Evolutionary conservation across 768 basidiomycete species (phyloP).

Genomic region (Hemileccinum impolitum): DNA sequence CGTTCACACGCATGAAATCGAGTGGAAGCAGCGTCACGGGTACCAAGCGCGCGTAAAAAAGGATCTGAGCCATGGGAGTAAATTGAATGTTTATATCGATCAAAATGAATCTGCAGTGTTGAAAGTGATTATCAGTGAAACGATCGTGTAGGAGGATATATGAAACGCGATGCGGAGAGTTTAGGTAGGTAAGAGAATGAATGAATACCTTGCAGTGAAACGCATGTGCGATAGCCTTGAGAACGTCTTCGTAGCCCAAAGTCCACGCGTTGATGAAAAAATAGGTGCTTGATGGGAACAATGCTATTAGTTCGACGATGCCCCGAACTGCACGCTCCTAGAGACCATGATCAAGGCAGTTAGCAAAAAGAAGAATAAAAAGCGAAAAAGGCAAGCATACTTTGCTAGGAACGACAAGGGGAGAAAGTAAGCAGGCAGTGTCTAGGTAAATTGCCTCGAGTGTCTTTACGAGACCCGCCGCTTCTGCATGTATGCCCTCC

Average conservation of each 20-base stretch:
- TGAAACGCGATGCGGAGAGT: not conserved
- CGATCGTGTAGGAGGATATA: not conserved
- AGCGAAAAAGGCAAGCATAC: slow-evolving; percentile 28
- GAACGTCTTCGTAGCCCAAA: slow-evolving; percentile 92
- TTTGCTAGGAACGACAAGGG: slow-evolving; percentile 56
- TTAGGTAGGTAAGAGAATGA: not conserved
- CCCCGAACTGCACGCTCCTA: slow-evolving; percentile 67
- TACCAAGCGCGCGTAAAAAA: slow-evolving; percentile 56
- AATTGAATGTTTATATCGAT: slow-evolving; percentile 79
- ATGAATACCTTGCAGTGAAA: slow-evolving; percentile 60
- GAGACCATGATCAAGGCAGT: not conserved
- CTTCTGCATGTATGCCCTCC: slow-evolving; percentile 21
- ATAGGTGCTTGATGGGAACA: slow-evolving; percentile 59
- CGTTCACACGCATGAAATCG: slow-evolving; percentile 96
- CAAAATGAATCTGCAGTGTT: slow-evolving; percentile 71
- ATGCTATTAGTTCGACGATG: slow-evolving; percentile 63
- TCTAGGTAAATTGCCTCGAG: slow-evolving; percentile 83
- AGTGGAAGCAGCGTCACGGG: slow-evolving; percentile 56
- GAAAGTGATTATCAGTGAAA: slow-evolving; percentile 5
- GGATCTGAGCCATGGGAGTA: slow-evolving; percentile 59
- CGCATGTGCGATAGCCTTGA: slow-evolving; percentile 66
- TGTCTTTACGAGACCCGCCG: slow-evolving; percentile 37
- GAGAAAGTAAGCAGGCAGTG: slow-evolving; percentile 63
- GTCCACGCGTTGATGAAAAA: slow-evolving; percentile 96
- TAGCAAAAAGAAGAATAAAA: not conserved